Conservation (phyloP, 805 yeast genomes). For the Starmerella stellata region DNA sequence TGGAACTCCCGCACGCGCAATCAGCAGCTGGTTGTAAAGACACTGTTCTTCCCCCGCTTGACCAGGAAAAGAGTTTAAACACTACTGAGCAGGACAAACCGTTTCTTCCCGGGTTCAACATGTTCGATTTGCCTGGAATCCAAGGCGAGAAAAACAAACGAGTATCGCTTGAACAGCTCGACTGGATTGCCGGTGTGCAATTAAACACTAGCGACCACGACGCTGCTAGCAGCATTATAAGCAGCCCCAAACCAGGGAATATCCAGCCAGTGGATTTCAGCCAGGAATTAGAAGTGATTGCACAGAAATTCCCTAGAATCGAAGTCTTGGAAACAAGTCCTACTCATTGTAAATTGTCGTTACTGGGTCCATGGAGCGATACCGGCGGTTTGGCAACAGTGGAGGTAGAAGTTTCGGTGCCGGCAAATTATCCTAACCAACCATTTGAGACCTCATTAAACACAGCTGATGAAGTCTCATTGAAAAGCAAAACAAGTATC, state of each 20-base stretch:
- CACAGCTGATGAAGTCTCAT: background rate
- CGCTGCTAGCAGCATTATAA: too few species aligned
- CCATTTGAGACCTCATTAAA: conserved; percentile 33
- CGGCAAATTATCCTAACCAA: conserved; percentile 49
- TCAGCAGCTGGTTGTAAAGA: conserved; percentile 14
- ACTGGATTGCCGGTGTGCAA: conserved; percentile 87
- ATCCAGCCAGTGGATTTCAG: conserved; percentile 31
- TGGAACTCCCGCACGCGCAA: conserved; percentile 10
- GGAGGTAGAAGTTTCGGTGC: conserved; percentile 52
- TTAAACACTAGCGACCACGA: too few species aligned
- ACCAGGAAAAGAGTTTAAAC: conserved; percentile 3
- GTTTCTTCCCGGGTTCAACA: too few species aligned
- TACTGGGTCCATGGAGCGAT: conserved; percentile 59
- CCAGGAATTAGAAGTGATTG: conserved; percentile 77
- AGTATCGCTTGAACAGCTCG: conserved; percentile 23
- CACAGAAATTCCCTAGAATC: conserved; percentile 74
- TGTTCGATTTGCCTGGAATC: too few species aligned
- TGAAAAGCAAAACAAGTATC: conserved; percentile 34
- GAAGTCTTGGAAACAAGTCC: conserved; percentile 74
- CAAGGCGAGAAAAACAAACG: background rate
- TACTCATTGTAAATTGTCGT: conserved; percentile 57
- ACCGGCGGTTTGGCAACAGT: conserved; percentile 41
- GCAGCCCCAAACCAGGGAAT: too few species aligned
- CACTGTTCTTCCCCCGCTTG: conserved; percentile 6
- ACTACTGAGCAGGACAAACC: conserved; percentile 5